Evolutionary conservation across 441 rosid genomes (phyloP).

Genomic region (Bocquillonia castaneifolia): DNA sequence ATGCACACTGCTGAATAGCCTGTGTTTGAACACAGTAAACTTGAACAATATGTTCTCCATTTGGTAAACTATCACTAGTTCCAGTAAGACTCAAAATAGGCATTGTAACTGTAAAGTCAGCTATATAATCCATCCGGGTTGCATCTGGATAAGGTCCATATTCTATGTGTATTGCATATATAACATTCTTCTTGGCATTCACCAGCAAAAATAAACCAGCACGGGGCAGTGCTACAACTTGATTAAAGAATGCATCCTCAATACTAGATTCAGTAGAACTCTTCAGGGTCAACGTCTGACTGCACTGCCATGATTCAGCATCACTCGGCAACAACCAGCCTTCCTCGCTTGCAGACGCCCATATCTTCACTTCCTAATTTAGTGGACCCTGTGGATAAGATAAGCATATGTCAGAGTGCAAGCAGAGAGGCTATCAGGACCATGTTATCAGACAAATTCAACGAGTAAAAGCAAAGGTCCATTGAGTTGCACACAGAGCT

Average conservation of each 20-base stretch:
- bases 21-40: slow-evolving; percentile 89
- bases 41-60: slow-evolving; percentile 57
- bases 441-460: not conserved
- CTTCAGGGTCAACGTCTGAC: slow-evolving; percentile 69
- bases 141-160: slow-evolving; percentile 73
- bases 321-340: slow-evolving; percentile 82
- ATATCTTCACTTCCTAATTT: slow-evolving; percentile 79
- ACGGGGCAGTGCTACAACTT: slow-evolving; percentile 64
- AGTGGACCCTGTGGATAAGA: slow-evolving; percentile 55
- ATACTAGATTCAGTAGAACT: slow-evolving; percentile 55
- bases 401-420: not conserved
- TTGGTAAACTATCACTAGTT: slow-evolving; percentile 48
- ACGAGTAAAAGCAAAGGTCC: not conserved
- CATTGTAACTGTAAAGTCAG: slow-evolving; percentile 85
- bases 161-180: slow-evolving; percentile 79
- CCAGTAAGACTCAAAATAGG: slow-evolving; percentile 91
- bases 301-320: slow-evolving; percentile 70
- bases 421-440: not conserved
- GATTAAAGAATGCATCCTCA: slow-evolving; percentile 80
- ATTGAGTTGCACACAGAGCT: slow-evolving; percentile 10
- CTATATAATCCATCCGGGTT: slow-evolving; percentile 73
- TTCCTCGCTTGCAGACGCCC: slow-evolving; percentile 74
- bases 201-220: slow-evolving; percentile 73
- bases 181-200: slow-evolving; percentile 85
- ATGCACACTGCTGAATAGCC: slow-evolving; percentile 89